Percentiles rank a stretch among this genome's conserved stretches.
Conservation (phyloP, 1,139 yeast species). For the Meyerozyma carpophila region DNA sequence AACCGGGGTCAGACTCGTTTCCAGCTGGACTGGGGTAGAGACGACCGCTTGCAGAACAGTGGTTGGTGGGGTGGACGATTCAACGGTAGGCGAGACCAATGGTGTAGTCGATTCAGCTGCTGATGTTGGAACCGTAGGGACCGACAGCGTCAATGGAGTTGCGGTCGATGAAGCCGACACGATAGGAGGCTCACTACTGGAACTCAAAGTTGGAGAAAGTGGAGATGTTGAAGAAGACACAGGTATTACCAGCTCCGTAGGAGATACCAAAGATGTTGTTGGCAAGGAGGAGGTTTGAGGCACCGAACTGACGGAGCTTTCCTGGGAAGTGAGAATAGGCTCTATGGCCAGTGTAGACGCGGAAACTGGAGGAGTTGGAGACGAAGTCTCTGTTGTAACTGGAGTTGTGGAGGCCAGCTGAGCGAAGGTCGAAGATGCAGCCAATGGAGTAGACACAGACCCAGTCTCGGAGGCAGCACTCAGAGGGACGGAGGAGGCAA, state of each 20-base stretch:
- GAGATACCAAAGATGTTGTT: not conserved
- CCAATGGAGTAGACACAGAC: no score
- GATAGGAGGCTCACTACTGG: not conserved
- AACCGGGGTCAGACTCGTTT: not conserved
- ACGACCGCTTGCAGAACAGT: not conserved
- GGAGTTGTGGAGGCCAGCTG: not conserved
- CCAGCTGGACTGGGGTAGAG: constrained; percentile 1
- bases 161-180: constrained; percentile 1
- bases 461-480: no score
- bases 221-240: constrained; percentile 2
- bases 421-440: no score
- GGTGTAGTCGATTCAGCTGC: constrained; percentile 1
- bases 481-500: no score
- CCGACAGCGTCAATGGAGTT: not conserved
- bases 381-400: not conserved
- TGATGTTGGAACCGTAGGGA: constrained; percentile 1
- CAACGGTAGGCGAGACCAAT: not conserved
- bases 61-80: not conserved
- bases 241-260: not conserved
- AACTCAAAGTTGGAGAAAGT: constrained; percentile 1
- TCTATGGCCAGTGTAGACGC: not conserved
- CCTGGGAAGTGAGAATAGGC: not conserved
- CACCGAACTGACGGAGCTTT: not conserved
- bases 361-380: not conserved
- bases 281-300: not conserved